Conservation (phyloP, 2,329 filamentous ascomycete species). For the Sarocladium kiliense region DNA sequence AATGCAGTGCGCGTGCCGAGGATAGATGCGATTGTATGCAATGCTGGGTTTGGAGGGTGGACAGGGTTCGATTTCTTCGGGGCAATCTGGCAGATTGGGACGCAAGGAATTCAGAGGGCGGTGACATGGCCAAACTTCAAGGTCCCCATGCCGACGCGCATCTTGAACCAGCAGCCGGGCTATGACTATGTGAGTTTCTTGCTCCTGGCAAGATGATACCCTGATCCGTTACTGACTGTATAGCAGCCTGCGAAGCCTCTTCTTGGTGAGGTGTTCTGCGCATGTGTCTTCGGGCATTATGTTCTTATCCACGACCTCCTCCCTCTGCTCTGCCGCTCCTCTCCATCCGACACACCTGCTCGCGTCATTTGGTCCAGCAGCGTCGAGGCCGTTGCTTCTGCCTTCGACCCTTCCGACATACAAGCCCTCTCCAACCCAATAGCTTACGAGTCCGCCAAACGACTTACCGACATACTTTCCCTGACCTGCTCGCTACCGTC, state of each 20-base stretch:
- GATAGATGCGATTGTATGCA: conserved; percentile 75
- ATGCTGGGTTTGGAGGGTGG: conserved; percentile 88
- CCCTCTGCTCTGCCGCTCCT: conserved; percentile 58
- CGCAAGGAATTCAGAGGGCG: conserved; percentile 56
- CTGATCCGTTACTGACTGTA: too few species aligned
- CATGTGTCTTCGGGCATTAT: conserved; percentile 96
- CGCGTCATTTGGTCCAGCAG: conserved; percentile 86
- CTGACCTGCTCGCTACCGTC: conserved; percentile 66
- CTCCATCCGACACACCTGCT: conserved; percentile 49
- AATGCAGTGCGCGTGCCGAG: conserved; percentile 53
- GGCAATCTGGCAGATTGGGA: conserved; percentile 51
- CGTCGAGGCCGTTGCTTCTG: conserved; percentile 56
- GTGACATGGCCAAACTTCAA: conserved; percentile 79
- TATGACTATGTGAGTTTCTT: conserved; percentile 27
- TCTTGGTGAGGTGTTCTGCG: conserved; percentile 79
- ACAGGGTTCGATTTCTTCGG: conserved; percentile 65
- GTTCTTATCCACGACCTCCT: conserved; percentile 76
- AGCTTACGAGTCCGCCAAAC: conserved; percentile 78
- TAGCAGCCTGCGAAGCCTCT: conserved; percentile 46
- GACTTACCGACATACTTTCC: conserved; percentile 78
- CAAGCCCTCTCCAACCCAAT: conserved; percentile 61
- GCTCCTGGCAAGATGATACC: too few species aligned
- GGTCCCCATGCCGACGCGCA: conserved; percentile 45
- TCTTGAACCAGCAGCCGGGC: conserved; percentile 33
- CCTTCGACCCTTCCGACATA: conserved; percentile 65